Base-by-base conservation (phyloP, 2,329 filamentous ascomycete species). In the Penicillium sp. region DNA sequence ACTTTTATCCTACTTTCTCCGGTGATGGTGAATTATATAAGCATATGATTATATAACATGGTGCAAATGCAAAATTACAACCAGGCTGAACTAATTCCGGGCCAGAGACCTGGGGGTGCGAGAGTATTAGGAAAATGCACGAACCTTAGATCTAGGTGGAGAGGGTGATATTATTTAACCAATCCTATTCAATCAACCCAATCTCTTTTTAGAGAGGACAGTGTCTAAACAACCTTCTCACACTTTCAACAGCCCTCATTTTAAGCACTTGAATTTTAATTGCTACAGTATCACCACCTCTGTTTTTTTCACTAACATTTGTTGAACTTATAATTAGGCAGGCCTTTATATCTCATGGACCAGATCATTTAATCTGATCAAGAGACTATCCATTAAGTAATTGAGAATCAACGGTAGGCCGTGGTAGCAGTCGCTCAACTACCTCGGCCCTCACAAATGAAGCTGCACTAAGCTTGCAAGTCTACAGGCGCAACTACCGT, bases 121-220 rank as follows among this genome's bases (percentile, higher is more conserved):
- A 29, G 27, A 29, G 27, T 29, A 29, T 29, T 29, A n/a, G 27
- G 27, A 9, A 29, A 29, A 29, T 9, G 27, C 27, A 7, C 39
- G 48, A 40, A 44, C 48, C 48, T 45, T 43, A 38, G 13, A 26
- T 46, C 34, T 45, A 45, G 30, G 41, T 51, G 41, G 49, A 46
- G 49, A 51, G n/a, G 40, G 40, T 26, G 2, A 32, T 45, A n/a
- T 35, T 45, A 29, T 39, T 45, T 45, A 45, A 34, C 48, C 48
- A 51, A 51, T 51, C 48, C 40, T 51, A 44, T 51, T 51, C 40
- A 51, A 51, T 38, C 40, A 51, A 30, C 36, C 27, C 9, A 4
- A 7, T 7, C 23, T 36, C 19, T 47, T 10, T 47, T 26, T 6
- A 36, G 16, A 46, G 29, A 23, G 40, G 27, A 27, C 16, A 19